These are phyloP conservation scores for Mortierella sp. DNA, from an alignment of 371 early-diverging fungal genomes.

Conservation along the genomic window DNA sequence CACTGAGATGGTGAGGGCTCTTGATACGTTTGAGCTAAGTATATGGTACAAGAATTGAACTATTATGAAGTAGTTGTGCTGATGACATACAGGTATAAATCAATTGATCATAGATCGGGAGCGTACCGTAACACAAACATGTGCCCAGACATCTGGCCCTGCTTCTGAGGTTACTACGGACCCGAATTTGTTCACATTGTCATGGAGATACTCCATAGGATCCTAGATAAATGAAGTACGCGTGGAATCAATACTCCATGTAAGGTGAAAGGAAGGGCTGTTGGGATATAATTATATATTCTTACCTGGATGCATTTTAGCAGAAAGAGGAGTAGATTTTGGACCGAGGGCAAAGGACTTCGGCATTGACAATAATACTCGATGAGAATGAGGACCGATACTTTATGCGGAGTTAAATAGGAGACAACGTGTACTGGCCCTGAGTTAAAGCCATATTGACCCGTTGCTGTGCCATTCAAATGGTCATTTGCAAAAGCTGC, in stretches of 20 bases:
- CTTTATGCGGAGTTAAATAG: conserved; percentile 48
- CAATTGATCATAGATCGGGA: background rate
- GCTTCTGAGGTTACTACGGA: conserved; percentile 4
- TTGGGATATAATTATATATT: background rate
- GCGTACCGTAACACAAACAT: conserved; percentile 28
- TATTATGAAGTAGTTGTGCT: background rate
- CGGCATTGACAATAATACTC: conserved; percentile 36
- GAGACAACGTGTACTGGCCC: conserved; percentile 33
- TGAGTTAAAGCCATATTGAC: background rate
- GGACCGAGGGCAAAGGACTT: conserved; percentile 8
- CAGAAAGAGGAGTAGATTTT: conserved; percentile 23
- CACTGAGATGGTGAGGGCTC: conserved; percentile 35
- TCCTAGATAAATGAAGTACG: conserved; percentile 14
- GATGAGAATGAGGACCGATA: conserved; percentile 39
- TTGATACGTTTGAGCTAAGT: conserved; percentile 40
- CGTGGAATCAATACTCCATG: background rate
- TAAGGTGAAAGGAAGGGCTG: background rate
- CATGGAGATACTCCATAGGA: conserved; percentile 36
- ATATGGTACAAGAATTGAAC: background rate
- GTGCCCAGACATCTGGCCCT: conserved; percentile 10
- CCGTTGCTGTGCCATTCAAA: background rate
- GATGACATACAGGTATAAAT: background rate
- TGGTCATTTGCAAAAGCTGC: background rate
- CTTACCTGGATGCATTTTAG: conserved; percentile 47
- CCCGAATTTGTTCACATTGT: conserved; percentile 20